Percentiles rank a stretch among this genome's conserved stretches.
Conservation (phyloP, 176 grass and related monocot genomes). For the Aechmea fasciata region DNA sequence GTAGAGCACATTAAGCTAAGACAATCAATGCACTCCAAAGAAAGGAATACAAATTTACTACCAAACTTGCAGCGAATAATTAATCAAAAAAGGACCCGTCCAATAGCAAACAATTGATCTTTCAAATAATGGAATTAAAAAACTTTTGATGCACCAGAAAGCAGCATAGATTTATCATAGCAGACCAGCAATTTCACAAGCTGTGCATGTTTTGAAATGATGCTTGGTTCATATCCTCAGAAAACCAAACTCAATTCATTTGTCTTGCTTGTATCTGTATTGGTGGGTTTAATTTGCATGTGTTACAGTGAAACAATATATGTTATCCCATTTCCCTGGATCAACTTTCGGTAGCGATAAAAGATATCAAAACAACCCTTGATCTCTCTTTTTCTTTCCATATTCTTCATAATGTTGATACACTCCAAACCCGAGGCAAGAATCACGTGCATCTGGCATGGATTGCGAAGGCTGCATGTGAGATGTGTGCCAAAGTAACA, state of each 20-base stretch:
- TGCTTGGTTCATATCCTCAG: not conserved
- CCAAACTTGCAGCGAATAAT: not conserved
- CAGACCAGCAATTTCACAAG: not conserved
- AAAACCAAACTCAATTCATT: not conserved
- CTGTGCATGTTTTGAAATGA: not conserved
- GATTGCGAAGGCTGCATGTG: too few relatives aligned
- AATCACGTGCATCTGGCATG: too few relatives aligned
- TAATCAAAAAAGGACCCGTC: not conserved
- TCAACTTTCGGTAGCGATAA: not conserved
- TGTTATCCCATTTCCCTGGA: not conserved
- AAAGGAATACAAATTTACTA: constrained; percentile 19
- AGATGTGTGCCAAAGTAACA: too few relatives aligned
- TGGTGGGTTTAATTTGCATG: not conserved
- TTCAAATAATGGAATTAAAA: too few relatives aligned
- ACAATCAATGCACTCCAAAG: constrained; percentile 10
- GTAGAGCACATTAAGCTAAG: constrained; percentile 4
- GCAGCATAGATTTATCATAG: not conserved
- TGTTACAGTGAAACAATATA: not conserved
- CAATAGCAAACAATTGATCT: too few relatives aligned
- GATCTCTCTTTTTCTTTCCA: not conserved
- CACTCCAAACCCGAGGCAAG: too few relatives aligned
- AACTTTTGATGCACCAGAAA: too few relatives aligned
- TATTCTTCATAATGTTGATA: not conserved
- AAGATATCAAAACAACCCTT: not conserved
- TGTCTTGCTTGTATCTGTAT: not conserved